Conservation (phyloP, 352 stramenopile genomes). For the Pythium coloratum region DNA sequence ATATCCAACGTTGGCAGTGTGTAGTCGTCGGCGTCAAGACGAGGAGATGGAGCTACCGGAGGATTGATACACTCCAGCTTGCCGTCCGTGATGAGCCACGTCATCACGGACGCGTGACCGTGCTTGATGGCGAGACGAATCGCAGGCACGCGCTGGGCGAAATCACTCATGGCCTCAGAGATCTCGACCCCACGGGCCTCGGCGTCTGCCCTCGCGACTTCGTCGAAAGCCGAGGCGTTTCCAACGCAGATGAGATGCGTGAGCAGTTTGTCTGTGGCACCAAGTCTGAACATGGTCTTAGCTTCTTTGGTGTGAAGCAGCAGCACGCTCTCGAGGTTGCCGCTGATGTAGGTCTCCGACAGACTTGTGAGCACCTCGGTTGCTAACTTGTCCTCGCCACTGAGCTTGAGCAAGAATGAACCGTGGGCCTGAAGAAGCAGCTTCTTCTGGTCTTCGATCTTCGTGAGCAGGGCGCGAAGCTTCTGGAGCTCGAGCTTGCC, state of each 20-base stretch:
- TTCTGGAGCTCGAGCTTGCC: neutral
- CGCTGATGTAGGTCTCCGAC: neutral
- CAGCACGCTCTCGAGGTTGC: neutral
- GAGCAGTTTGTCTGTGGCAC: neutral
- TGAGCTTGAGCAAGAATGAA: neutral
- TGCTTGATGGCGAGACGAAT: neutral
- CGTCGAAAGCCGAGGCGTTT: neutral
- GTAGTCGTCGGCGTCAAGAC: neutral
- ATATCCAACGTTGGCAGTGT: neutral
- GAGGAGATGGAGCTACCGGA: neutral
- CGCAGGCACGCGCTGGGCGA: neutral
- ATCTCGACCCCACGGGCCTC: neutral
- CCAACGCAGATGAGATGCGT: neutral
- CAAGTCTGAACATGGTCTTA: neutral
- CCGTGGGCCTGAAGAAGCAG: neutral
- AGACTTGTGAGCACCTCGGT: neutral
- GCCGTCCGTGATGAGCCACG: neutral
- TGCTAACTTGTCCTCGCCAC: too few relatives aligned
- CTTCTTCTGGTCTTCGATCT: neutral
- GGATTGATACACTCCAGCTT: neutral
- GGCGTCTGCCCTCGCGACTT: neutral
- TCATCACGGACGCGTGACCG: neutral
- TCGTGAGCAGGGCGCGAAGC: neutral
- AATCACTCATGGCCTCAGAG: neutral
- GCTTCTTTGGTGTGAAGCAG: neutral